Evolutionary conservation across 768 basidiomycete genomes (phyloP), one percentile per base, ranked within the genome.

Genomic region (Termitomyces sp.): DNA sequence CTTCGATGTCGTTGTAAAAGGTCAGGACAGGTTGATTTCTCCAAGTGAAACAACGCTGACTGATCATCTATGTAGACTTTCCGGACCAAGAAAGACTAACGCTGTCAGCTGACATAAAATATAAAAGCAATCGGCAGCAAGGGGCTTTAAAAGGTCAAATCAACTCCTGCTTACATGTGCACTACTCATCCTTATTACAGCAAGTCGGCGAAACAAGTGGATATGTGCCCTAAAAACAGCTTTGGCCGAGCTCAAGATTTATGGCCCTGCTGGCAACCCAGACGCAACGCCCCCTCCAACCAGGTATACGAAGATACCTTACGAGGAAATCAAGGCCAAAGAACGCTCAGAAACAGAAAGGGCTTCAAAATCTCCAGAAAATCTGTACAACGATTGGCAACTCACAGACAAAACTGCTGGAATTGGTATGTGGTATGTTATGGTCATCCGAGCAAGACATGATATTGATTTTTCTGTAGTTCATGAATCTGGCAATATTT

Each of bases 151-250:
- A 84, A 77, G 75, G 85, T 85, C 62, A 21, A 64, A 15, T 44
- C 49, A 51, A 54, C 28, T 21, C n/a, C 7, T 28, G 6, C 26
- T 28, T 28, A 46, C 54, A 46, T 45, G 37, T 44, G 14, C 46
- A 47, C 49, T 55, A 22, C 53, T 63, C 19, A 45, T n/a, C 10
- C 9, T 37, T 43, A 51, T 47, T 40, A 28, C 64, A 84, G 85
- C 85, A 2, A 84, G 86, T 69, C 80, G 92, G 53, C 81, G 90
- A 35, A 94, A 94, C 75, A 95, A 92, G 70, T 95, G 92, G 92
- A 80, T 94, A 42, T 94, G 91, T 68, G 87, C 88, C 15, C 76
- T 97, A 53, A 95, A 94, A 70, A 66, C 78, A 44, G 77, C 82
- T 46, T 72, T 91, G 57, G 80, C 77, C 26, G 87, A 91, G 57